These are phyloP conservation scores for Plasmodium vivax DNA, from an alignment of 169 alveolate species.

Conservation along the genomic window DNA sequence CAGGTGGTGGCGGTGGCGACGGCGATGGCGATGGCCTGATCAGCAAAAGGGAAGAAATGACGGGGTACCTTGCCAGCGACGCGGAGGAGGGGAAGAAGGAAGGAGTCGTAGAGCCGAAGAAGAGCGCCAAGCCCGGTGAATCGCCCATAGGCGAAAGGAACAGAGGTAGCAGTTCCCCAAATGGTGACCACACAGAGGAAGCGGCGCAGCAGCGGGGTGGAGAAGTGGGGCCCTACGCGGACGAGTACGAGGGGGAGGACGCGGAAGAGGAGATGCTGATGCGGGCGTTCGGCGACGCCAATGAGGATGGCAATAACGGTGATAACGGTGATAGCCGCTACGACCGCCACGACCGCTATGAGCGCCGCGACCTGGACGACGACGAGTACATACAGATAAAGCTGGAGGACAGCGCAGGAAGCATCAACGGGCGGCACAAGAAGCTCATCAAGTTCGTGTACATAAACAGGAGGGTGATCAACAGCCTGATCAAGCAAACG, in stretches of 20 bases:
- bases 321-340: not conserved
- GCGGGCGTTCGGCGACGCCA: not conserved
- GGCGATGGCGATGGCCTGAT: no score
- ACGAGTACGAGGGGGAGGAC: constrained; percentile 36
- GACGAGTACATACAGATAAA: constrained; percentile 69
- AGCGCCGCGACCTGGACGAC: no score
- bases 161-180: not conserved
- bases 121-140: not conserved
- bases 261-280: constrained; percentile 22
- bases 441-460: constrained; percentile 77
- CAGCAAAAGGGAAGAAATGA: constrained; percentile 63
- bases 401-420: constrained; percentile 54
- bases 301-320: not conserved
- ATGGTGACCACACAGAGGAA: not conserved
- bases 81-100: not conserved
- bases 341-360: no score
- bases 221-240: not conserved
- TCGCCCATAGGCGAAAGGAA: not conserved
- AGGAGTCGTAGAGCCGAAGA: not conserved
- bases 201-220: not conserved
- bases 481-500: constrained; percentile 85
- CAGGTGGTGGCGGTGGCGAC: no score
- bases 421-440: constrained; percentile 72
- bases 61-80: not conserved
- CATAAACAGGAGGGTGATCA: constrained; percentile 79